Evolutionary conservation across 2,329 filamentous ascomycete genomes (phyloP).

Genomic region (Cytospora piceicola): DNA sequence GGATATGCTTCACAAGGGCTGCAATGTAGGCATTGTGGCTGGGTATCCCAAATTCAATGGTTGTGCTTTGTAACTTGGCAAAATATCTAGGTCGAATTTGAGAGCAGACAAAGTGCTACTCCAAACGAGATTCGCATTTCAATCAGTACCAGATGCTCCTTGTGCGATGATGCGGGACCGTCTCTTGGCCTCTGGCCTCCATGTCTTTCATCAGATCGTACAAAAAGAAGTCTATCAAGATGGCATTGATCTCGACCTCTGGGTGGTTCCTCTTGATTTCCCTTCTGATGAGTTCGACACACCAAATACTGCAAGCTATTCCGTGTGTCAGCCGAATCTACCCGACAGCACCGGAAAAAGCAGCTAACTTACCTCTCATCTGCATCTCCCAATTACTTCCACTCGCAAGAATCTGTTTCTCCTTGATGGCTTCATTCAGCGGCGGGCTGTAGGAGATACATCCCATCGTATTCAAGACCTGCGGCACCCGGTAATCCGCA

Average conservation of each 20-base stretch:
- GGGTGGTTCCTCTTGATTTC: conserved; percentile 79
- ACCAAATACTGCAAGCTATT: conserved; percentile 90
- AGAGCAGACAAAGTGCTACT: neutral
- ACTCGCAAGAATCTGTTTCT: conserved; percentile 66
- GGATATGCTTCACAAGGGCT: conserved; percentile 11
- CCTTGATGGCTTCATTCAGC: conserved; percentile 71
- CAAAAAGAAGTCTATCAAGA: conserved; percentile 95
- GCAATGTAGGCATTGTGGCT: conserved; percentile 15
- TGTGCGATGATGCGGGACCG: conserved; percentile 83
- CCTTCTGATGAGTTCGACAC: conserved; percentile 82
- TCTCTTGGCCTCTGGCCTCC: conserved; percentile 65
- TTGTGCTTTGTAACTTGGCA: neutral
- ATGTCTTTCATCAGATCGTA: conserved; percentile 92
- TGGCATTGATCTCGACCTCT: conserved; percentile 76
- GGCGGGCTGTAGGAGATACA: conserved; percentile 84
- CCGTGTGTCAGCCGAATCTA: neutral
- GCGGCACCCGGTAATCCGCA: conserved; percentile 94
- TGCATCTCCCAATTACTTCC: conserved; percentile 85
- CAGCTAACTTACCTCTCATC: conserved; percentile 67
- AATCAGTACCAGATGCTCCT: conserved; percentile 92
- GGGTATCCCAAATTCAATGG: conserved; percentile 6
- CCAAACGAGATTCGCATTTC: conserved; percentile 9
- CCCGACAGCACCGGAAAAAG: neutral
- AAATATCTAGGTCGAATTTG: neutral
- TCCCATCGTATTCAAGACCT: conserved; percentile 83